Evolutionary conservation across 1,284 basidiomycete species (phyloP), one percentile per base, ranked within the genome.

Genomic region (Gymnopus androsaceus): DNA sequence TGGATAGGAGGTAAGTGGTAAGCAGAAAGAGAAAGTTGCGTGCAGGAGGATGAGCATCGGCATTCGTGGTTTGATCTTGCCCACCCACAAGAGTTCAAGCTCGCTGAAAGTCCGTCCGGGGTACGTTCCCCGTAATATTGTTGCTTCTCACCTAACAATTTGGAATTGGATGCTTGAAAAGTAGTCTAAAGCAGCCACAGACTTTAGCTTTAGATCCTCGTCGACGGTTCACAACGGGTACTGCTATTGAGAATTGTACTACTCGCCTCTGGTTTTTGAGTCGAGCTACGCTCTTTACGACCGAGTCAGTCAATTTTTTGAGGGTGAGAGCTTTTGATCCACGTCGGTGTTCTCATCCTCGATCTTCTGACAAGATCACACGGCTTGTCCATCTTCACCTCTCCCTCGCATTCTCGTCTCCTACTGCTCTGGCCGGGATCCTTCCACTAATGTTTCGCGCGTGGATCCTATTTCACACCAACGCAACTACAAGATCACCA

Each of bases 161-260:
- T 27, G 4, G n/a, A 8, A 15, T 6, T 61, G 59, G 59, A 61
- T 40, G 45, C 50, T 14, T 17, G 19, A 15, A 59, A 61, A 14
- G 25, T 55, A 19, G 14, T 61, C 3, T 55, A 40, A 28, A 57
- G 51, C 41, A 49, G 51, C 49, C 56, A 11, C 57, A 61, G 33
- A 48, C 44, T 14, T 55, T 62, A 55, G 38, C 45, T 9, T 37
- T 52, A 12, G 61, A 63, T 50, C 54, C 61, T 25, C 57, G 57
- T 50, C 49, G 60, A 3, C 54, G 60, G 3, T 59, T 59, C 42
- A 49, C 52, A 4, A 49, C 57, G 27, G 61, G 57, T 4, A 34
- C 57, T 12, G 55, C 60, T 6, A 49, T 61, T 12, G 54, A 59
- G 27, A 52, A 61, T 34, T 48, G 55, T 17, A 15, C 21, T 4